Conservation (phyloP, 768 basidiomycete genomes). For the Agaricus sinodeliciosus region DNA sequence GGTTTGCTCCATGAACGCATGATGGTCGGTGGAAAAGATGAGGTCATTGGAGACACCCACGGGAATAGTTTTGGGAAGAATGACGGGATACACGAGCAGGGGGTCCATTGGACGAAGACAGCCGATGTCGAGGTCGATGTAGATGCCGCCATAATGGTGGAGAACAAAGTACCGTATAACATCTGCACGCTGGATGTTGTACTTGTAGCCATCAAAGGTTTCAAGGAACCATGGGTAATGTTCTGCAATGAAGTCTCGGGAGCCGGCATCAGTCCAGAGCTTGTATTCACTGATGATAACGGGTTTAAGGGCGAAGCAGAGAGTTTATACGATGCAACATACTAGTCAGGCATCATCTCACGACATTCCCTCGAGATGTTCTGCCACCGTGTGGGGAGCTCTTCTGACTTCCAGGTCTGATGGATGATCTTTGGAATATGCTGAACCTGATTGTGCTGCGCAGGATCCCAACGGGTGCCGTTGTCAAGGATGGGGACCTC, state of each 20-base stretch:
- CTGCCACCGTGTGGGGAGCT: constrained; percentile 77
- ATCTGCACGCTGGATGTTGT: constrained; percentile 92
- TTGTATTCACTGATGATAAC: constrained; percentile 72
- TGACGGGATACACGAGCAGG: constrained; percentile 77
- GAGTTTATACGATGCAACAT: constrained; percentile 27
- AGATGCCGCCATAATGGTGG: constrained; percentile 91
- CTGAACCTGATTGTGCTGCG: constrained; percentile 57
- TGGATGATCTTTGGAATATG: constrained; percentile 90
- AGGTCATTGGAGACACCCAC: constrained; percentile 98
- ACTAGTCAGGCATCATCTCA: constrained; percentile 96
- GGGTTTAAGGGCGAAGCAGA: constrained; percentile 10
- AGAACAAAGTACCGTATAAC: constrained; percentile 98
- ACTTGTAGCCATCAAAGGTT: constrained; percentile 88
- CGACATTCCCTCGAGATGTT: constrained; percentile 77
- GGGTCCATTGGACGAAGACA: constrained; percentile 84
- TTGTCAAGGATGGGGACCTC: constrained; percentile 60
- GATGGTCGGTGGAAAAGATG: constrained; percentile 81
- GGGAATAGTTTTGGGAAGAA: constrained; percentile 92
- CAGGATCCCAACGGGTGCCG: constrained; percentile 55
- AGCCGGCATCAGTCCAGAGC: constrained; percentile 92
- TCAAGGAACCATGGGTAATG: constrained; percentile 91
- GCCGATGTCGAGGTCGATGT: constrained; percentile 95
- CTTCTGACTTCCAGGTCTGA: constrained; percentile 97
- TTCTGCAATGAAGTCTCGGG: constrained; percentile 83
- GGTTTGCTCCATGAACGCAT: constrained; percentile 88